Evolutionary conservation across 179 eudicot genomes (phyloP).

Genomic region (Actinidia arguta): DNA sequence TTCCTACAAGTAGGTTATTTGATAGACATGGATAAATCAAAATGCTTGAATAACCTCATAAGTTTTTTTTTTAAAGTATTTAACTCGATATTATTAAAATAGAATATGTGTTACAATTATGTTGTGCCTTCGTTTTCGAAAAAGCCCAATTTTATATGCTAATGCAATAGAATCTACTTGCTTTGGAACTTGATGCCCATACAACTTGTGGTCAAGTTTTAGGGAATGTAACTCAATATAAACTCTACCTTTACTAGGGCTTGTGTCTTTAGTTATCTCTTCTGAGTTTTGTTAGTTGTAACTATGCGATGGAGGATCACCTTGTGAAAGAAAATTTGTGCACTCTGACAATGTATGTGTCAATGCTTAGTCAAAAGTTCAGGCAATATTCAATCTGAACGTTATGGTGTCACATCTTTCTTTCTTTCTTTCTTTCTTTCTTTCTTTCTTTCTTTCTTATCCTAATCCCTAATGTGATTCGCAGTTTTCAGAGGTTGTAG

Average conservation of each 20-base stretch:
- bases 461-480: constrained; percentile 7
- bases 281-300: background rate
- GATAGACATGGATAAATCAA: too few relatives aligned
- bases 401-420: background rate
- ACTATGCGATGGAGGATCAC: background rate
- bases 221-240: background rate
- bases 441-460: too few relatives aligned
- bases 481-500: constrained; percentile 18
- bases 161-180: background rate
- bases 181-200: background rate
- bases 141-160: background rate
- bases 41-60: too few relatives aligned
- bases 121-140: background rate
- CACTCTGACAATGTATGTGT: background rate
- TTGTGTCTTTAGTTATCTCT: background rate
- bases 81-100: background rate
- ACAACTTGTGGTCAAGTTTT: too few relatives aligned
- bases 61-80: constrained; percentile 83
- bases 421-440: constrained; percentile 11
- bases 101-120: background rate
- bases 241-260: background rate
- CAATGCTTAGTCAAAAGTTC: background rate
- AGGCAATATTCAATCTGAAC: background rate
- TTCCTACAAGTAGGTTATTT: constrained; percentile 19
- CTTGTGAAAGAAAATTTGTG: background rate